Base-by-base conservation (phyloP, 495 filamentous ascomycete genomes). In the Aspergillus carlsbadensis region DNA sequence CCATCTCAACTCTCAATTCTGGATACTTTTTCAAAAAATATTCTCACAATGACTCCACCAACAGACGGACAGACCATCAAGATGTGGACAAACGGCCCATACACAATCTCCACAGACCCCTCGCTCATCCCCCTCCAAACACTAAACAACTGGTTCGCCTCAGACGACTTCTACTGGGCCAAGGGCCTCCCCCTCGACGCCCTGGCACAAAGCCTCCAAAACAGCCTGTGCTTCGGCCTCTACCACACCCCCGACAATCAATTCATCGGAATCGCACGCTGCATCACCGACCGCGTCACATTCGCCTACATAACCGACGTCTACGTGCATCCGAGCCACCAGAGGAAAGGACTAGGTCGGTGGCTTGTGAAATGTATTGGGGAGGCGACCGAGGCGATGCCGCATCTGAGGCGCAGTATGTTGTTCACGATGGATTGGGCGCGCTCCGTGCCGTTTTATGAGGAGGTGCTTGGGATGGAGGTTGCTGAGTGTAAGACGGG, bases 301-400 rank as follows among this genome's bases (percentile, higher is more conserved):
- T 81, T 87, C 57, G 84, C 76, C n/a, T 90, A 87, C 60, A 70
- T 89, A 20, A 87, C 87, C 10, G 87, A 89, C 53, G 81, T 91
- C 20, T 91, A 84, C 57, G 69, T 90, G 6, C 53, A 83, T 0
- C 63, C 72, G 0, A 72, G 79, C 47, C 74, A 84, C 46, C 81
- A 86, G 52, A 76, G 80, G 0, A 68, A 75, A n/a, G 86, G 87
- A 0, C 71, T 90, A 0, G 86, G 81, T 0, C 70, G 65, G 10
- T 91, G 84, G 84, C 62, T 89, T 54, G 78, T 87, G 58, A 58
- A 64, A 17, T 85, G 84, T 59, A 63, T 84, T 10, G 70, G 81
- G 36, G 83, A 89, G 59, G 43, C 78, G 1, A 35, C 88, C 18
- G 56, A 70, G n/a, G 58, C 56, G 2, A 81, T 87, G 78, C 80